A percentile compares a stretch with the other conserved stretches of the same genome.
phyloP scores from a whole-genome alignment of 768 basidiomycete species.

The Lentinula sp. region DNA sequence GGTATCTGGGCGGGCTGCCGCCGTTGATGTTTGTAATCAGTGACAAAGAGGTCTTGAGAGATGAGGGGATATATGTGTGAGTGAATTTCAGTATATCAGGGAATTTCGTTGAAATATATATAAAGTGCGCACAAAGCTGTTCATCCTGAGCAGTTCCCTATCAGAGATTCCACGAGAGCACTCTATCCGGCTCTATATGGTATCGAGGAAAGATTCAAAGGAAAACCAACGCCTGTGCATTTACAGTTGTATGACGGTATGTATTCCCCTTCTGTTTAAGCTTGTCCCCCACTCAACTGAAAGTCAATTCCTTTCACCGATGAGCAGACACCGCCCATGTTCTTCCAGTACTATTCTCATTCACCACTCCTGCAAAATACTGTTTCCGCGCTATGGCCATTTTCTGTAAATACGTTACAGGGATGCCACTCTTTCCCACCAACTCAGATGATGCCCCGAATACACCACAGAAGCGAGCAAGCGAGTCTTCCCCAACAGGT shows the following conservation, averaged over 20 bases:
- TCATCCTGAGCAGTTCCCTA: constrained; percentile 62
- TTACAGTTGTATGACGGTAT: constrained; percentile 89
- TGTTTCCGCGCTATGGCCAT: constrained; percentile 74
- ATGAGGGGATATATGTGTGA: constrained; percentile 85
- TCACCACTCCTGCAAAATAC: constrained; percentile 74
- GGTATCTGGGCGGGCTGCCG: constrained; percentile 86
- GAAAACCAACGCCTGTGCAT: constrained; percentile 68
- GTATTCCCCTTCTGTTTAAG: constrained; percentile 11
- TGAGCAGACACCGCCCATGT: constrained; percentile 62
- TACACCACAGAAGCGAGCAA: constrained; percentile 13
- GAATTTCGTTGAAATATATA: not conserved
- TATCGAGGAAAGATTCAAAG: constrained; percentile 45
- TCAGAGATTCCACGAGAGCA: constrained; percentile 34
- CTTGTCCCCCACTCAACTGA: not conserved
- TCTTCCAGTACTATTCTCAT: constrained; percentile 67
- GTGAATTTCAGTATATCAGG: constrained; percentile 18
- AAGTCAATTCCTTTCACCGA: not conserved
- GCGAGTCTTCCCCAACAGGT: not conserved
- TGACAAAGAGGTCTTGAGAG: constrained; percentile 86
- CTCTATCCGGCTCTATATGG: constrained; percentile 54
- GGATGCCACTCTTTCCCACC: constrained; percentile 22
- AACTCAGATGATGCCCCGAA: not conserved
- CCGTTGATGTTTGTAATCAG: constrained; percentile 82
- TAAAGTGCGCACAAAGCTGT: constrained; percentile 87
- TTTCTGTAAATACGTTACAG: constrained; percentile 64